phyloP scores from a whole-genome alignment of 768 basidiomycete genomes.

The Kwoniella dejecticola region DNA sequence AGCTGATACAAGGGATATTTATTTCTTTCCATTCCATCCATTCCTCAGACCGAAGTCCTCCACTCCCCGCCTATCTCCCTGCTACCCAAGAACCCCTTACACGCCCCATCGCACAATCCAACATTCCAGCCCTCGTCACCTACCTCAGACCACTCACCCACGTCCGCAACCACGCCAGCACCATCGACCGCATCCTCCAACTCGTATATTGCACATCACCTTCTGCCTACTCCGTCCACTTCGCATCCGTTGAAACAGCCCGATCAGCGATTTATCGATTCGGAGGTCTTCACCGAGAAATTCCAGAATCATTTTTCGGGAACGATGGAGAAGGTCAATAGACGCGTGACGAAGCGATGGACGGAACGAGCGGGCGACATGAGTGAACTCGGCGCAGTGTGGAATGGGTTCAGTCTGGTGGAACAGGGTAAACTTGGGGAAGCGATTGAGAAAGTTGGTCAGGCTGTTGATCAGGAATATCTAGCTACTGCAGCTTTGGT shows the following conservation, averaged over 20 bases:
- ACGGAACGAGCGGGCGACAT: conserved; percentile 87
- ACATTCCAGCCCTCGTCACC: conserved; percentile 58
- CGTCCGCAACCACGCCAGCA: conserved; percentile 11
- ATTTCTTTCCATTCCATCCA: too few relatives aligned
- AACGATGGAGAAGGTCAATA: conserved; percentile 94
- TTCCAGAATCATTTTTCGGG: conserved; percentile 89
- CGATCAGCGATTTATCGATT: conserved; percentile 93
- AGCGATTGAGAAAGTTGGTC: conserved; percentile 94
- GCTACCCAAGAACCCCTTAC: conserved; percentile 91
- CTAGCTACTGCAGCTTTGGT: conserved; percentile 88
- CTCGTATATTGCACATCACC: conserved; percentile 55
- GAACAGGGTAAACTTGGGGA: conserved; percentile 60
- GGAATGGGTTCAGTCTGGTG: conserved; percentile 91
- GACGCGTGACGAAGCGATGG: conserved; percentile 91
- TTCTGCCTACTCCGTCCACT: conserved; percentile 82
- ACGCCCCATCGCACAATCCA: conserved; percentile 92
- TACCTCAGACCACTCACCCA: conserved; percentile 5
- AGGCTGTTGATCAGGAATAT: conserved; percentile 91
- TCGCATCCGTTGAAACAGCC: conserved; percentile 86
- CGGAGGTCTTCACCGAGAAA: conserved; percentile 92
- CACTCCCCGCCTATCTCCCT: conserved; percentile 88
- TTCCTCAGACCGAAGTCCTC: conserved; percentile 76
- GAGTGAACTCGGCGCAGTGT: conserved; percentile 82
- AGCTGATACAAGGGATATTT: too few relatives aligned
- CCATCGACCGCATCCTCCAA: conserved; percentile 12